Base-by-base conservation (phyloP, 768 basidiomycete species). In the Xerocomellus amylosporus region DNA sequence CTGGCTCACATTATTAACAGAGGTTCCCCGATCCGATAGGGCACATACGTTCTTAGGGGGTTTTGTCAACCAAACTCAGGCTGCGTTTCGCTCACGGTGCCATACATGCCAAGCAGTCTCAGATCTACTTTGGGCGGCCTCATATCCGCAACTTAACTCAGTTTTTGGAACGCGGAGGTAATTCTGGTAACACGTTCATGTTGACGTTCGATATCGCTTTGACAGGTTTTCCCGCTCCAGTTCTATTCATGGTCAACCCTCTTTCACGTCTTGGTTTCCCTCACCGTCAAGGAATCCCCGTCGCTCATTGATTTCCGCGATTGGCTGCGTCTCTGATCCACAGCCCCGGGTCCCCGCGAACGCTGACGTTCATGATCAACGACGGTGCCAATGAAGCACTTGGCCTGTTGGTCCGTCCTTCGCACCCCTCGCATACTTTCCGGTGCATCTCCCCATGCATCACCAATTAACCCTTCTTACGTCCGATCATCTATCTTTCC, bases 201-300 rank as follows among this genome's bases (percentile, higher is more conserved):
- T 43, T 60, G 34, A 48, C 43, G 14, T 51, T 33, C 30, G 31
- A 54, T 54, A 40, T 48, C 37, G 26, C 37, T 49, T 46, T 54
- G 46, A 57, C 53, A 46, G 26, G 24, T 53, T 47, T 54, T 67
- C 55, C 53, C 49, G 54, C 52, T 53, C 55, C 49, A 57, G 19
- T 38, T n/a, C 40, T 46, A 55, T 49, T 53, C 52, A 40, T 36
- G 53, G 22, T 36, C 36, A 30, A 31, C 20, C 39, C 33, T 37
- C 19, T 41, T 54, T 58, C 49, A 41, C 43, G 14, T 47, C 37
- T 48, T 34, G 28, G 24, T 22, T 14, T 7, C 53, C 38, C 40
- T 46, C 51, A 24, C 49, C 33, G n/a, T 36, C 37, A n/a, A 15
- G 12, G 36, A 26, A 9, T 10, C 48, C 51, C 39, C 30, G 12